Evolutionary conservation across 225 moss, liverwort and hornwort genomes (phyloP), one percentile per base, ranked within the genome.

Genomic region (Anthoceros angustus): DNA sequence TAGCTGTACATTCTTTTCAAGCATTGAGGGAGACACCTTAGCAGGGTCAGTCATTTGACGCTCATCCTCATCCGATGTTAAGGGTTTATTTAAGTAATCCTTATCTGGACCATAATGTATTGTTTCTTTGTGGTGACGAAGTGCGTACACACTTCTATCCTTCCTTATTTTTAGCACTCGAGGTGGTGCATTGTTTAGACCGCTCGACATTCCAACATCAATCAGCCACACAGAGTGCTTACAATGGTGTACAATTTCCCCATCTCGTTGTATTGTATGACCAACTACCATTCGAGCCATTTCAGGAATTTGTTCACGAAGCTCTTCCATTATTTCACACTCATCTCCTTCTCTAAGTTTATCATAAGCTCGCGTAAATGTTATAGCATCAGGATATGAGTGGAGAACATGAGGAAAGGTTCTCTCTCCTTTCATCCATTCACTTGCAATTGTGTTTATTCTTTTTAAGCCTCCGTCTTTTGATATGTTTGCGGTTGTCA

Each of bases 151-250:
- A 16, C 16, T 20, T 11, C 49, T 16, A 50, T 61, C 72, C 18
- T 72, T 9, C 9, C 10, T 6, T 25, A 72, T 72, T 72, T 72
- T 61, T 12, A 72, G 40, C 21, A 62, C 72, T 40, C 67, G 25
- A 12, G 62, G 43, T 11, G 8, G 9, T 4, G 4, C 6, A 63
- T 72, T 25, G 0, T 1, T 1, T 6, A 39, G n/a, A 14, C 67
- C 67, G 39, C 39, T 67, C 6, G 72, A 72, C 66, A 72, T 62
- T 38, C 72, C 72, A 62, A 72, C 72, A 72, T 72, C 72, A 16
- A 72, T 67, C 20, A 60, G 43, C n/a, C 16, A 10, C 15, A 66
- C 15, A 14, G 15, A 21, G n/a, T 39, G 42, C 9, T 43, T 20
- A 55, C 67, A 72, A 7, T 26, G 26, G 42, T 42, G 42, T 62